These are phyloP conservation scores for Daldinia concentrica DNA, from an alignment of 495 filamentous ascomycete species.

Conservation along the genomic window DNA sequence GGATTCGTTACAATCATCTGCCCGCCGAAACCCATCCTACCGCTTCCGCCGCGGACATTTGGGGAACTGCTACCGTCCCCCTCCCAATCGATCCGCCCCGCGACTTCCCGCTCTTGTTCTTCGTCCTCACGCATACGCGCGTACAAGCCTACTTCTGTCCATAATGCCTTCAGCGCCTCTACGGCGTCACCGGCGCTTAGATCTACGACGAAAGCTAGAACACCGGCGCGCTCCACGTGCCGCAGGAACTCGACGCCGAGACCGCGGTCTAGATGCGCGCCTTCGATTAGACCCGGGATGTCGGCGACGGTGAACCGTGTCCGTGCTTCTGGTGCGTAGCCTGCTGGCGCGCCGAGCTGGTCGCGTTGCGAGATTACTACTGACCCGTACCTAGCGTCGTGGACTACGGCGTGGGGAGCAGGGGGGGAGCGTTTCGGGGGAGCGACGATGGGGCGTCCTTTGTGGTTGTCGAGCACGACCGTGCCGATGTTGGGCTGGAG, in stretches of 20 bases:
- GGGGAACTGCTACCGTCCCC: slow-evolving; percentile 39
- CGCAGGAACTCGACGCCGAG: slow-evolving; percentile 91
- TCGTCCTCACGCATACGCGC: slow-evolving; percentile 73
- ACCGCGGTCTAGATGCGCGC: slow-evolving; percentile 91
- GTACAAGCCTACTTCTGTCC: slow-evolving; percentile 89
- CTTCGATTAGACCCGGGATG: slow-evolving; percentile 90
- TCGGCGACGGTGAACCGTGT: slow-evolving; percentile 93
- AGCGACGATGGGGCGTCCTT: slow-evolving; percentile 62
- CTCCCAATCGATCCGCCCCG: slow-evolving; percentile 53
- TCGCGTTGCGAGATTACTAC: slow-evolving; percentile 37
- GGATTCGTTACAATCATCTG: slow-evolving; percentile 50
- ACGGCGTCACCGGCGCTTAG: slow-evolving; percentile 82
- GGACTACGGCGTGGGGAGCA: slow-evolving; percentile 51
- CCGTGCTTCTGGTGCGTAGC: slow-evolving; percentile 55
- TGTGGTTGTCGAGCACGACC: slow-evolving; percentile 85
- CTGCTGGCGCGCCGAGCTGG: slow-evolving; percentile 9
- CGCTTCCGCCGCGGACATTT: background rate
- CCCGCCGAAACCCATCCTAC: slow-evolving; percentile 25
- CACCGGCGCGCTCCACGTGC: slow-evolving; percentile 91
- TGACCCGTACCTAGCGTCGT: slow-evolving; percentile 43
- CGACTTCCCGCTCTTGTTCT: slow-evolving; percentile 62
- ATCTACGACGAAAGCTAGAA: slow-evolving; percentile 93
- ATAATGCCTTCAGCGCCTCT: slow-evolving; percentile 77
- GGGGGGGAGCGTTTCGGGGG: slow-evolving; percentile 44
- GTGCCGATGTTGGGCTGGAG: slow-evolving; percentile 94